Base-by-base conservation (phyloP, 768 basidiomycete species). In the Leccinum boreale region DNA sequence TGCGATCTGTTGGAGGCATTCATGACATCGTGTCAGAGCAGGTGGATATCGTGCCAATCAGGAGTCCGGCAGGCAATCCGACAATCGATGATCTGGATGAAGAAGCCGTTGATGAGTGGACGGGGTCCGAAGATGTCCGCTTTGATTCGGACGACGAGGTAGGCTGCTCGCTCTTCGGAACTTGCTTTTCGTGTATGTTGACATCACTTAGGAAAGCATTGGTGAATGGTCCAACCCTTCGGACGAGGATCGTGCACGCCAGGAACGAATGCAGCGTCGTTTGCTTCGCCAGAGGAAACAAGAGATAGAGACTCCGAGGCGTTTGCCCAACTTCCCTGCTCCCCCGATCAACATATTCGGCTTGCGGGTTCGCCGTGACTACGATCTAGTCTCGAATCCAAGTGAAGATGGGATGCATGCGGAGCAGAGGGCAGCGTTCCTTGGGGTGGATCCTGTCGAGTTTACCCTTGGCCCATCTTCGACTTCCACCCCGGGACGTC, bases 221-320 rank as follows among this genome's bases (percentile, higher is more conserved):
- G 90, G 90, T 26, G 91, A 94, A 74, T 94, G 83, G 82, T 94
- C 92, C 23, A 94, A 94, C 66, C 92, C 92, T 17, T 94, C 92
- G 24, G 92, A 94, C 66, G 92, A 94, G 71, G 92, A 94, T 67
- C 82, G 87, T 28, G 90, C 87, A 4, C 83, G 90, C 21, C 85
- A 85, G 60, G 73, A 79, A 29, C 84, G 89, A 29, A 72, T 82
- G 47, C 83, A 87, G 45, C 83, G 86, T 47, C 84, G 88, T 39
- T 70, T 83, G 56, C 82, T 82, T 35, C 82, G 83, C 19, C 66
- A 62, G 31, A 74, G 73, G 64, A 70, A 68, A 11, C 79, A 76
- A 17, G 81, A 81, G 56, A 68, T 78, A 1, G 86, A 89, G 69
- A 78, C 79, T 55, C 90, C 89, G 8, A 82, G 90, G 52, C 81